Evolutionary conservation across 805 yeast genomes (phyloP), one percentile per base, ranked within the genome.

Genomic region (Lipomyces spencermartinsiae): DNA sequence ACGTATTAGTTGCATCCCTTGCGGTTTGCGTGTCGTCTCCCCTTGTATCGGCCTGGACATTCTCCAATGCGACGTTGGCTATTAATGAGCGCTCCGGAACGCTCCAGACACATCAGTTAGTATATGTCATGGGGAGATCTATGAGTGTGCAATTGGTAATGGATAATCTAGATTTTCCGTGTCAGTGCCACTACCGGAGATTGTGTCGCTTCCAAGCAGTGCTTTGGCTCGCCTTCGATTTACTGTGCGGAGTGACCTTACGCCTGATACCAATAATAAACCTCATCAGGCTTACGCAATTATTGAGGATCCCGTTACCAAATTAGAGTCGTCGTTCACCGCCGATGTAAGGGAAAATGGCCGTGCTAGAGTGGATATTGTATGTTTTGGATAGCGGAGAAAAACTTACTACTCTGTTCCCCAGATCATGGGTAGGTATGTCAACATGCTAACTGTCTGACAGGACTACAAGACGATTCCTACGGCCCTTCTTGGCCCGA

Each of bases 291-390:
- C 74, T 6, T 71, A 74, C 34, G 73, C 69, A 7, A 53, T 69
- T 35, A 60, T 77, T 46, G 31, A 58, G 19, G 77, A 75, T 63
- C 71, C 73, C 14, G 56, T 22, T 12, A 37, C 73, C 8, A 77
- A 76, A 4, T 66, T 77, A 35, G 77, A 76, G 53, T 73, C 74
- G 49, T 59, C 73, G 49, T 77, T 71, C 65, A 68, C 76, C 12
- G 74, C 74, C 12, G 71, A 69, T 4, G 78, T 78, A 46, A 73
- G 75, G 59, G 73, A 73, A 58, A 76, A 75, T 49, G 81, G 80
- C n/a, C 72, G 73, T 51, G 79, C 77, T 39, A 75, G 77, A 58
- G 72, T 75, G 22, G 71, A 73, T 22, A 68, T 81, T 51, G 76
- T 80, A 58, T 34, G 72, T 59, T 7, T 10, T 4, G 12, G n/a